These are phyloP conservation scores for Cordyceps tenuipes DNA, from an alignment of 2,329 filamentous ascomycete genomes.

Conservation along the genomic window DNA sequence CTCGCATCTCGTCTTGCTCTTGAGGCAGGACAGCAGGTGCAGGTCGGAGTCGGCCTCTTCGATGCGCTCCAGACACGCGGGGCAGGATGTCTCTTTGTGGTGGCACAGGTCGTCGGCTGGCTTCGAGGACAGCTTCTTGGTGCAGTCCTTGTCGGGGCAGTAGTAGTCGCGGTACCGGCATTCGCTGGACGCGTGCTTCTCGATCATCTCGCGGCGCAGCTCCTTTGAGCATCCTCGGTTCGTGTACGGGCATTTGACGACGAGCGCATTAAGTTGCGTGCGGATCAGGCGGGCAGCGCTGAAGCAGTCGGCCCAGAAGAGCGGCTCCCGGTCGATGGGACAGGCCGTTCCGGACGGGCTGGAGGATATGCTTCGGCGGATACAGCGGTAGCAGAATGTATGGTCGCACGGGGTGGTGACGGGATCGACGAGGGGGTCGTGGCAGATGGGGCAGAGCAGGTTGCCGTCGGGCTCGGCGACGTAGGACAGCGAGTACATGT, in stretches of 20 bases:
- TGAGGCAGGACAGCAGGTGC: slow-evolving; percentile 34
- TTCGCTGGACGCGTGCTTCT: slow-evolving; percentile 47
- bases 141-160: slow-evolving; percentile 47
- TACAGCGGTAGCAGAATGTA: slow-evolving; percentile 54
- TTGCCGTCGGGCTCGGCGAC: slow-evolving; percentile 37
- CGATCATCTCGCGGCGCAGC: slow-evolving; percentile 44
- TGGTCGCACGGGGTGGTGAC: slow-evolving; percentile 56
- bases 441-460: slow-evolving; percentile 48
- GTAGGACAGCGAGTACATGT: slow-evolving; percentile 38
- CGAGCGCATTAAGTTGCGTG: slow-evolving; percentile 52
- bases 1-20: slow-evolving; percentile 40
- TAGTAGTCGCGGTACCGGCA: slow-evolving; percentile 47
- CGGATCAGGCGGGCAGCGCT: slow-evolving; percentile 40
- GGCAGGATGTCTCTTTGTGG: slow-evolving; percentile 43
- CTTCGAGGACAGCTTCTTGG: slow-evolving; percentile 42
- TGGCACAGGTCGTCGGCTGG: slow-evolving; percentile 45
- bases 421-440: slow-evolving; percentile 51
- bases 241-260: slow-evolving; percentile 50
- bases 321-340: slow-evolving; percentile 48
- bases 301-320: slow-evolving; percentile 31
- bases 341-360: slow-evolving; percentile 37
- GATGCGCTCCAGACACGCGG: slow-evolving; percentile 44
- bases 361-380: slow-evolving; percentile 34
- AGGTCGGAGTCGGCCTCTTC: slow-evolving; percentile 34
- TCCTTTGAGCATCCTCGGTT: slow-evolving; percentile 41